phyloP scores from a whole-genome alignment of 1,284 basidiomycete species.

The Papiliotrema terrestris region DNA sequence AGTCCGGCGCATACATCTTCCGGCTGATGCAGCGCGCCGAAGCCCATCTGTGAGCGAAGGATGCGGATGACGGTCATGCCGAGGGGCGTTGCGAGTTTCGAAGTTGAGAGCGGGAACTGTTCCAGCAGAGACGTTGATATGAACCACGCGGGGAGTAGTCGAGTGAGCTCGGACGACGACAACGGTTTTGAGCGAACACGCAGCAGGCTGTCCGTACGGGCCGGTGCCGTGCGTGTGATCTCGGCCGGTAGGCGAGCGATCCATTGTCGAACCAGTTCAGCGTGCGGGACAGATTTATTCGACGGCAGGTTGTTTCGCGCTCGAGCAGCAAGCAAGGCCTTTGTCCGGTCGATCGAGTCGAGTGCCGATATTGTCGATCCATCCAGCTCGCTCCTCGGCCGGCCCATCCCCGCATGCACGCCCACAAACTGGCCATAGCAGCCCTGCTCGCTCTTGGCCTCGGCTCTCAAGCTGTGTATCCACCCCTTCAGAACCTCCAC shows the following conservation, averaged over 20 bases:
- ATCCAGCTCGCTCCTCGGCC: not conserved
- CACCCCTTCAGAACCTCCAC: constrained; percentile 18
- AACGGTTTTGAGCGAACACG: not conserved
- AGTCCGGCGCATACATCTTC: constrained; percentile 30
- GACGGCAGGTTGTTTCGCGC: not conserved
- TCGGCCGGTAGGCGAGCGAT: not conserved
- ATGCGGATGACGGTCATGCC: constrained; percentile 25
- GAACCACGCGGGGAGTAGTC: constrained; percentile 15
- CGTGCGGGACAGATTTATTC: not conserved
- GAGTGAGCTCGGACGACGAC: not conserved
- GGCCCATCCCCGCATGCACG: not conserved
- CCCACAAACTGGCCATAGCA: constrained; percentile 3
- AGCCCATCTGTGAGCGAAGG: constrained; percentile 26
- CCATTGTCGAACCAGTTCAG: not conserved
- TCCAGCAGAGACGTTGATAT: constrained; percentile 28
- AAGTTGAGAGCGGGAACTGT: constrained; percentile 26
- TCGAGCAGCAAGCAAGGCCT: not conserved
- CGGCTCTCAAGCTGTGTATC: constrained; percentile 12
- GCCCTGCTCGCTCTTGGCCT: not conserved
- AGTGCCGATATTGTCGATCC: not conserved
- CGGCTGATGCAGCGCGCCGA: constrained; percentile 19
- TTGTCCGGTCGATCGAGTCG: not conserved
- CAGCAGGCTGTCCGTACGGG: not conserved
- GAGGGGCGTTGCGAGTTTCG: constrained; percentile 23
- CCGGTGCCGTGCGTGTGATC: not conserved